A percentile compares a stretch with the other conserved stretches of the same genome.
phyloP scores from a whole-genome alignment of 352 stramenopile genomes.

The Phytophthora macrochlamydospora region DNA sequence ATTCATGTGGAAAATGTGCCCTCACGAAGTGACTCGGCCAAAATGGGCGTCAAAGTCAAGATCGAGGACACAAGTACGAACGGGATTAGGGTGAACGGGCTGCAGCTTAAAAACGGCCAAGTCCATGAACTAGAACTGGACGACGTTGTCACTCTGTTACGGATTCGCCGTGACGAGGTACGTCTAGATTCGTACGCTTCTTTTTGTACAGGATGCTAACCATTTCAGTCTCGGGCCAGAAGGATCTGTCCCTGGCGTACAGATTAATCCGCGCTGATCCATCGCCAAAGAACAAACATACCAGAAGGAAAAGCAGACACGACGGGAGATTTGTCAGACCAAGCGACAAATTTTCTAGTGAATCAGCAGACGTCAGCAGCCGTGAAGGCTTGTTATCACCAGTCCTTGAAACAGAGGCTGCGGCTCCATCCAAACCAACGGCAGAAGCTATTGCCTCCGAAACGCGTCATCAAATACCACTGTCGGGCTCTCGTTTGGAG shows the following conservation, averaged over 20 bases:
- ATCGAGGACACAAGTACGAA: conserved; percentile 81
- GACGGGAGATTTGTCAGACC: conserved; percentile 40
- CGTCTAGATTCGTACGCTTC: conserved; percentile 1
- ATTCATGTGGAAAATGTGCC: conserved; percentile 53
- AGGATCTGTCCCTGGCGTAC: conserved; percentile 52
- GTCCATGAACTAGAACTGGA: conserved; percentile 49
- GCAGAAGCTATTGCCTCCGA: conserved; percentile 22
- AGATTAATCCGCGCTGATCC: conserved; percentile 32
- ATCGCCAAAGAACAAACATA: conserved; percentile 7
- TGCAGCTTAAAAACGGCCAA: conserved; percentile 53
- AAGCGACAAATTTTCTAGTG: conserved; percentile 33
- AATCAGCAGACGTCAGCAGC: conserved; percentile 29
- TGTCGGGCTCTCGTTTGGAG: conserved; percentile 7
- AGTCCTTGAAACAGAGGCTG: conserved; percentile 15
- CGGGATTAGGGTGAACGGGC: conserved; percentile 63
- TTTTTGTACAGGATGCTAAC: neutral
- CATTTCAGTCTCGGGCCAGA: conserved; percentile 22
- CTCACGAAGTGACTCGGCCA: conserved; percentile 30
- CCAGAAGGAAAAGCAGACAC: conserved; percentile 31
- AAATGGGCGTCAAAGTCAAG: conserved; percentile 44
- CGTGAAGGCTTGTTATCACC: conserved; percentile 12
- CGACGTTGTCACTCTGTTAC: conserved; percentile 65
- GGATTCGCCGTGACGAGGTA: conserved; percentile 54
- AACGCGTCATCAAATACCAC: conserved; percentile 25
- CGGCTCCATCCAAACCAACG: conserved; percentile 1